Conservation (phyloP, 345 rosid genomes). For the Ceriops decandra region DNA sequence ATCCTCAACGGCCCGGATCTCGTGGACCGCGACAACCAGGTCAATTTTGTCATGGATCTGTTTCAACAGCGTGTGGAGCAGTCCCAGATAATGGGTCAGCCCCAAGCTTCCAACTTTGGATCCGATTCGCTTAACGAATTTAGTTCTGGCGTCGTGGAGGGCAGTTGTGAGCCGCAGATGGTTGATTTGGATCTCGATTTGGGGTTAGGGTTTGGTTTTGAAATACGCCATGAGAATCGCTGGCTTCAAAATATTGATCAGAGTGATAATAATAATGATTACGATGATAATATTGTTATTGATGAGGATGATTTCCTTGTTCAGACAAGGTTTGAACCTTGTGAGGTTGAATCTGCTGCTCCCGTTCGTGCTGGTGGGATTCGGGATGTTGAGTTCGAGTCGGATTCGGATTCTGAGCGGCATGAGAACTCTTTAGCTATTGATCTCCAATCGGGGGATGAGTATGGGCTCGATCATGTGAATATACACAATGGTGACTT, state of each 20-base stretch:
- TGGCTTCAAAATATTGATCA: constrained; percentile 28
- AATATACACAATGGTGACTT: constrained; percentile 8
- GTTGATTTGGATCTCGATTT: constrained; percentile 41
- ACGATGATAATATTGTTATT: constrained; percentile 7
- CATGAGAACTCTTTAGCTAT: constrained; percentile 32
- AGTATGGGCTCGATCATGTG: constrained; percentile 26
- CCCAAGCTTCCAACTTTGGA: not conserved
- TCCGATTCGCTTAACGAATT: constrained; percentile 28
- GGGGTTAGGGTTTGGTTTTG: constrained; percentile 48
- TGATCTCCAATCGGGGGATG: constrained; percentile 51
- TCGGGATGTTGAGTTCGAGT: constrained; percentile 37
- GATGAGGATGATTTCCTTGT: constrained; percentile 45
- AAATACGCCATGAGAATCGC: constrained; percentile 22
- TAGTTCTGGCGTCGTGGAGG: constrained; percentile 44
- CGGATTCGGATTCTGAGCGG: constrained; percentile 48
- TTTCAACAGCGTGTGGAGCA: constrained; percentile 89
- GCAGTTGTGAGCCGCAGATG: constrained; percentile 27
- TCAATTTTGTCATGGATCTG: constrained; percentile 81
- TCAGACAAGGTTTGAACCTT: constrained; percentile 41
- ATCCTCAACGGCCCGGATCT: constrained; percentile 39
- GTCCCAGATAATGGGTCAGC: constrained; percentile 41
- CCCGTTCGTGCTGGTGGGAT: constrained; percentile 21
- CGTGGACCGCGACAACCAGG: constrained; percentile 55
- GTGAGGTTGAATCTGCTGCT: constrained; percentile 32
- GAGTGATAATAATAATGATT: constrained; percentile 26